Evolutionary conservation across 331 rosid genomes (phyloP).

Genomic region (Pyracantha coccinea): DNA sequence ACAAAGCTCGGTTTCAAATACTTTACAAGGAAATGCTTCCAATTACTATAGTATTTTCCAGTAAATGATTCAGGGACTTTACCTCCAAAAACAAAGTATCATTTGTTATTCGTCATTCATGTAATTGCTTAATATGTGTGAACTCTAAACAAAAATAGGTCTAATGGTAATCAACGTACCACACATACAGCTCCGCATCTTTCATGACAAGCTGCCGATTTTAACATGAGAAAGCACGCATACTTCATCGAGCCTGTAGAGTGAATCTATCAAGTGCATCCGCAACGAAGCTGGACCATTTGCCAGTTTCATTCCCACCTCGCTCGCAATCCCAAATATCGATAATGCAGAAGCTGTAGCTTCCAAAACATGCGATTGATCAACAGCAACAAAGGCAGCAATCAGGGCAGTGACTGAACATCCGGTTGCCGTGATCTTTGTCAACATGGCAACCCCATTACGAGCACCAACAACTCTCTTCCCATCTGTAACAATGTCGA

Average conservation of each 20-base stretch:
- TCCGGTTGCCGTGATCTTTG: conserved; percentile 80
- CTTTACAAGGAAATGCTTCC: not conserved
- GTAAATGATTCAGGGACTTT: not conserved
- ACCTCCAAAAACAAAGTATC: not conserved
- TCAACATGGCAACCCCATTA: conserved; percentile 90
- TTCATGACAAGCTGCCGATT: conserved; percentile 36
- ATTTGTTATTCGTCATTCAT: not conserved
- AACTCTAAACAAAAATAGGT: not conserved
- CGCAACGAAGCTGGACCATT: conserved; percentile 80
- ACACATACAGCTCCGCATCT: conserved; percentile 4
- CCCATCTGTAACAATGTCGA: conserved; percentile 79
- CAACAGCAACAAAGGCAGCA: conserved; percentile 84
- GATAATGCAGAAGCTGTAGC: conserved; percentile 61
- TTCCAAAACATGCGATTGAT: conserved; percentile 51
- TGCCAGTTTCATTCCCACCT: conserved; percentile 71
- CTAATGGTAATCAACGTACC: conserved; percentile 13
- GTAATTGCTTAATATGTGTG: conserved; percentile 4
- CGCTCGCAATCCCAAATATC: conserved; percentile 68
- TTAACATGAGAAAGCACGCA: conserved; percentile 53
- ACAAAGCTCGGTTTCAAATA: not conserved
- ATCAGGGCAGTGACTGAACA: conserved; percentile 86
- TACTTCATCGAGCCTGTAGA: conserved; percentile 64
- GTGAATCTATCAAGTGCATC: conserved; percentile 77
- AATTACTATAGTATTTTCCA: not conserved
- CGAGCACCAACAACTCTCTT: conserved; percentile 62